phyloP scores from a whole-genome alignment of 2,329 filamentous ascomycete genomes.

The Microsporum ferrugineum region DNA sequence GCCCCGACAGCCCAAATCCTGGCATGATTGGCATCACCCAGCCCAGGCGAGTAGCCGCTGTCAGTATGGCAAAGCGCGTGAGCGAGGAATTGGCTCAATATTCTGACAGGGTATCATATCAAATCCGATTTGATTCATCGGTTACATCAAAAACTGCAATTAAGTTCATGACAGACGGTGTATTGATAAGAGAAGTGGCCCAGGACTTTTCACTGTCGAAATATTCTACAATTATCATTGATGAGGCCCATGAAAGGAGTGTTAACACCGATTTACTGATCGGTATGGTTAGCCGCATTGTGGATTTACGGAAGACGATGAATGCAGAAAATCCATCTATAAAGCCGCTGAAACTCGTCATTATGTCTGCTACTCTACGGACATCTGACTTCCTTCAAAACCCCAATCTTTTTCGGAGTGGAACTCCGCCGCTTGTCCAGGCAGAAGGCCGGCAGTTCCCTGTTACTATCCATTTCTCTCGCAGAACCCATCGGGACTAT shows the following conservation, averaged over 20 bases:
- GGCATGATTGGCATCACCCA: conserved; percentile 95
- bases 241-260: conserved; percentile 93
- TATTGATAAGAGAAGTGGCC: conserved; percentile 79
- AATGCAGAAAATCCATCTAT: conserved; percentile 57
- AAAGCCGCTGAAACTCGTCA: conserved; percentile 78
- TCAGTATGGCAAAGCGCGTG: conserved; percentile 93
- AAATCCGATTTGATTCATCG: conserved; percentile 87
- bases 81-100: conserved; percentile 70
- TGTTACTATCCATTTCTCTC: conserved; percentile 79
- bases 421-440: conserved; percentile 70
- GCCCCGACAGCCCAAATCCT: conserved; percentile 62
- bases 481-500: conserved; percentile 74
- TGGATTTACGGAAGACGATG: conserved; percentile 68
- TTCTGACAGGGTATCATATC: conserved; percentile 72
- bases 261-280: conserved; percentile 98
- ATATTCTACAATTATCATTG: conserved; percentile 88
- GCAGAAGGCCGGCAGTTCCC: conserved; percentile 86
- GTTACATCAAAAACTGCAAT: conserved; percentile 70
- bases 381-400: conserved; percentile 88
- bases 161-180: conserved; percentile 99
- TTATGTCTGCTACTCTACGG: conserved; percentile 93
- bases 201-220: conserved; percentile 79
- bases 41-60: conserved; percentile 83
- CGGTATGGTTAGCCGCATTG: conserved; percentile 87
- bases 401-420: conserved; percentile 58